These are phyloP conservation scores for Lithospermum erythrorhizon DNA, from an alignment of 257 asterid genomes.

Conservation along the genomic window DNA sequence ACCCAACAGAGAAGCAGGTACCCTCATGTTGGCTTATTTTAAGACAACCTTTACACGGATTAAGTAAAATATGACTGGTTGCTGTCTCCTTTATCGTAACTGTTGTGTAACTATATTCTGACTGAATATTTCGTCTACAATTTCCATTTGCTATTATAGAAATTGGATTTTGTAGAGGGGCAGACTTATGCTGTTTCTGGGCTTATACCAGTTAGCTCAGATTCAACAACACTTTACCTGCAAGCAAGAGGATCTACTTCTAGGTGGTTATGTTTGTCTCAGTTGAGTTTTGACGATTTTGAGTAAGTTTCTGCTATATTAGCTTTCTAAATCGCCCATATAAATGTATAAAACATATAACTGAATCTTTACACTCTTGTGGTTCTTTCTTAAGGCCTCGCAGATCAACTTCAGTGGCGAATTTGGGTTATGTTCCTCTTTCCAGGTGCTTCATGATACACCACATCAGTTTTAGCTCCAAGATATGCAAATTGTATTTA, in stretches of 20 bases:
- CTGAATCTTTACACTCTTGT: conserved; percentile 16
- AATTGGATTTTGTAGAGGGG: conserved; percentile 64
- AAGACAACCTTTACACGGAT: background rate
- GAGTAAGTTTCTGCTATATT: conserved; percentile 38
- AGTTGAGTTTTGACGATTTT: conserved; percentile 28
- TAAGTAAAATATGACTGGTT: too few relatives aligned
- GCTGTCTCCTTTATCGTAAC: conserved; percentile 2
- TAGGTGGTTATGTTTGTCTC: conserved; percentile 65
- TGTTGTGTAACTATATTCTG: background rate
- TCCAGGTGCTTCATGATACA: conserved; percentile 41
- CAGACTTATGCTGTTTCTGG: conserved; percentile 67
- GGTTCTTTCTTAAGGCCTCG: conserved; percentile 80
- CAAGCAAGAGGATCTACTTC: conserved; percentile 63
- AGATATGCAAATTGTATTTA: conserved; percentile 8
- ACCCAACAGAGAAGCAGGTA: conserved; percentile 90
- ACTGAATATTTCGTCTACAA: conserved; percentile 1
- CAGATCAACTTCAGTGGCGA: conserved; percentile 45
- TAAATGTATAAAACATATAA: background rate
- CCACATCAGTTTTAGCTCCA: conserved; percentile 14
- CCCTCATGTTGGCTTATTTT: background rate
- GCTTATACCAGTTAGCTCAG: conserved; percentile 62
- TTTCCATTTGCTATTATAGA: conserved; percentile 29
- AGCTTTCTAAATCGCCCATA: background rate
- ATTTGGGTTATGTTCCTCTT: conserved; percentile 64
- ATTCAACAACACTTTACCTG: conserved; percentile 62